Evolutionary conservation across 2,329 filamentous ascomycete genomes (phyloP).

Genomic region (Diaporthe sp.): DNA sequence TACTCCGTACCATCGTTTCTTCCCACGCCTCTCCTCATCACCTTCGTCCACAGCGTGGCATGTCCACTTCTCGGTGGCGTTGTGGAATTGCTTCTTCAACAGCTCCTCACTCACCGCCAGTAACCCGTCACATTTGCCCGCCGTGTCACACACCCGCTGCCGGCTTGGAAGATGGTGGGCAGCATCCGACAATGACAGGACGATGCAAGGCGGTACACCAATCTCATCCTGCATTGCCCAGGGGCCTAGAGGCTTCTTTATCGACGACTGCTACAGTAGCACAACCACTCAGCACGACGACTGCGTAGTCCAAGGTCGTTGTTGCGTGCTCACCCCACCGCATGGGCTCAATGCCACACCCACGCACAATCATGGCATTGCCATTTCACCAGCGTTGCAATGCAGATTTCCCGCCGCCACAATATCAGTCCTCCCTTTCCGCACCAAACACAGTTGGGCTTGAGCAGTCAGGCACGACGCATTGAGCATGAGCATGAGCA

Average conservation of each 20-base stretch:
- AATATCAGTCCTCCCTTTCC: neutral
- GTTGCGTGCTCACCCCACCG: neutral
- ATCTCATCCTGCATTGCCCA: slow-evolving; percentile 21
- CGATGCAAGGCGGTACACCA: neutral
- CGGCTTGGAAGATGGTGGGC: slow-evolving; percentile 17
- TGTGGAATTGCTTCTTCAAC: slow-evolving; percentile 11
- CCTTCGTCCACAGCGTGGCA: neutral
- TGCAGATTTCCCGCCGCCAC: slow-evolving; percentile 1
- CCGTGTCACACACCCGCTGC: neutral
- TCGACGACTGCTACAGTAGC: neutral
- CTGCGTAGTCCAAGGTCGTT: neutral
- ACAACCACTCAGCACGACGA: neutral
- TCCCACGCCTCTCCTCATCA: neutral
- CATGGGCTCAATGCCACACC: slow-evolving; percentile 21
- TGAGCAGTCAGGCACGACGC: neutral
- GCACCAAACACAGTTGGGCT: neutral
- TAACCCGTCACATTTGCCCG: slow-evolving; percentile 17
- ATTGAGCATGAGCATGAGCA: neutral
- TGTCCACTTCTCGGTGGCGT: neutral
- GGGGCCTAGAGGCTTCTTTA: neutral
- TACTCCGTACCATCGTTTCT: neutral
- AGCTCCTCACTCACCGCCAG: slow-evolving; percentile 12
- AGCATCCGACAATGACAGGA: slow-evolving; percentile 15
- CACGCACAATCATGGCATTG: neutral
- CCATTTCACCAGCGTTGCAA: slow-evolving; percentile 10